A percentile compares a stretch with the other conserved stretches of the same genome.
These are phyloP conservation scores for Dactylellina parvicollis DNA, from an alignment of 2,329 filamentous ascomycete genomes.

Conservation along the genomic window DNA sequence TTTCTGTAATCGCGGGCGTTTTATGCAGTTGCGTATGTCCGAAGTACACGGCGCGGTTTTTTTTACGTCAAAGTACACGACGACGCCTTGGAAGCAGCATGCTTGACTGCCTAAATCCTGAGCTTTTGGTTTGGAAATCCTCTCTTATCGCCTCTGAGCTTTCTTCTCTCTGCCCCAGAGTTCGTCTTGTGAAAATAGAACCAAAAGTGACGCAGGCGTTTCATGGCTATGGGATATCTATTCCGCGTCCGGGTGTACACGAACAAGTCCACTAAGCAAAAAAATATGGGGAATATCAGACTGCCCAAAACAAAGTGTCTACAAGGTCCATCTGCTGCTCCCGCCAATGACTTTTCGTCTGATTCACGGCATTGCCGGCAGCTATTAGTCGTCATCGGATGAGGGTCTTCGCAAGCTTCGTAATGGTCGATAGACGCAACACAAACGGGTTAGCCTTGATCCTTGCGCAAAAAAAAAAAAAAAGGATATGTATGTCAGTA, in stretches of 20 bases:
- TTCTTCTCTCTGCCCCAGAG: conserved; percentile 26
- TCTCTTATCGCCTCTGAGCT: not conserved
- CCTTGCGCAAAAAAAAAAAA: conserved; percentile 6
- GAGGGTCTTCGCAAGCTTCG: not conserved
- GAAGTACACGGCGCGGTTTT: conserved; percentile 4
- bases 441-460: conserved; percentile 44
- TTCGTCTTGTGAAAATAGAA: conserved; percentile 45
- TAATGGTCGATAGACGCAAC: conserved; percentile 16
- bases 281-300: not conserved
- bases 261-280: not conserved
- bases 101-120: conserved; percentile 41
- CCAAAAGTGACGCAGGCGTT: conserved; percentile 42
- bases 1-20: not conserved
- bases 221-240: conserved; percentile 4
- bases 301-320: conserved; percentile 21
- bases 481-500: not conserved
- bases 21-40: not conserved
- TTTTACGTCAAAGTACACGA: too few species aligned
- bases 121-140: conserved; percentile 10
- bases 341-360: conserved; percentile 14
- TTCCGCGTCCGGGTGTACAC: conserved; percentile 19
- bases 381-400: conserved; percentile 36
- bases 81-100: conserved; percentile 18
- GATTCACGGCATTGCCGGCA: conserved; percentile 43
- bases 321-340: not conserved